phyloP scores from a whole-genome alignment of 345 rosid species.

The Brassica nigra region DNA sequence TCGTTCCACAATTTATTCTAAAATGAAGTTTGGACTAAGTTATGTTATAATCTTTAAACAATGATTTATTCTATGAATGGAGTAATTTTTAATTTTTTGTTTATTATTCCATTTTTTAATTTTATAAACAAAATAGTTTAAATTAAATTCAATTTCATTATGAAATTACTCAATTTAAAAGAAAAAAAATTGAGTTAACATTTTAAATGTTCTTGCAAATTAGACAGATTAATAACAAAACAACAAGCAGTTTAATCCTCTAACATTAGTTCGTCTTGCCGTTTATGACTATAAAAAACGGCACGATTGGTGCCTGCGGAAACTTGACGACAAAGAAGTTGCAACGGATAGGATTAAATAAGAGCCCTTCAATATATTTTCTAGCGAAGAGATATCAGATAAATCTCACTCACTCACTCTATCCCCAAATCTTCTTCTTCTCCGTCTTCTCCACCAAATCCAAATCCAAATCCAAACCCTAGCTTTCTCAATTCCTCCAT shows the following conservation, averaged over 20 bases:
- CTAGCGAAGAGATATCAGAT: slow-evolving; percentile 14
- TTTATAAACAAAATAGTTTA: too few relatives aligned
- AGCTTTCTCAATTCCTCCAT: background rate
- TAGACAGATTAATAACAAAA: background rate
- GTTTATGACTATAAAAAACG: background rate
- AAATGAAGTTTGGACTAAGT: too few relatives aligned
- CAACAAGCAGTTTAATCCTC: background rate
- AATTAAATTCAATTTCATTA: too few relatives aligned
- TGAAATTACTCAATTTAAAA: too few relatives aligned
- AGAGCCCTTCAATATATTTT: slow-evolving; percentile 27
- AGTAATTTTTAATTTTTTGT: too few relatives aligned
- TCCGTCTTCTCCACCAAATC: slow-evolving; percentile 24
- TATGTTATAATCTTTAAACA: too few relatives aligned
- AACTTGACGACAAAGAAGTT: background rate
- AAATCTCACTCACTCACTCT: slow-evolving; percentile 26
- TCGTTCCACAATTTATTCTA: too few relatives aligned
- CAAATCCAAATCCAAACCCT: slow-evolving; percentile 18
- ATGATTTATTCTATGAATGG: too few relatives aligned
- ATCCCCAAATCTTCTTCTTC: slow-evolving; percentile 27
- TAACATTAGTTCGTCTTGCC: background rate
- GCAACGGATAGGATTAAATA: slow-evolving; percentile 33
- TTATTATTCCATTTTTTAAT: too few relatives aligned
- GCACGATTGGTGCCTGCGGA: background rate
- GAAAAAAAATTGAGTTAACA: too few relatives aligned
- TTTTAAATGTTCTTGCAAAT: too few relatives aligned